phyloP scores from a whole-genome alignment of 805 yeast genomes.

The Peterozyma xylosa region DNA sequence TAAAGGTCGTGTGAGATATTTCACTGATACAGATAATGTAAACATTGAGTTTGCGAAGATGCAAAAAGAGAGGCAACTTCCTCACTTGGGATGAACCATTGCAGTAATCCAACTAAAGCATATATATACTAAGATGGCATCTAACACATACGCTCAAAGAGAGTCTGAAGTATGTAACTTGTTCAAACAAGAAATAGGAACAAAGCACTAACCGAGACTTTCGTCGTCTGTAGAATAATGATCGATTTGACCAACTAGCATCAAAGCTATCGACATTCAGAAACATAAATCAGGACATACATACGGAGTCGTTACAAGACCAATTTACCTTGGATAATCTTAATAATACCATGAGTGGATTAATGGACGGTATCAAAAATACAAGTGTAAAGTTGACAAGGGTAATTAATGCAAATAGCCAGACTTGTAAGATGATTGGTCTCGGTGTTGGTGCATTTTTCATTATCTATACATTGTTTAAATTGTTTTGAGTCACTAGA shows the following conservation, averaged over 20 bases:
- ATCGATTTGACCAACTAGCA: slow-evolving; percentile 54
- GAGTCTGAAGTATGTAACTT: slow-evolving; percentile 12
- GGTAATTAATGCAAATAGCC: slow-evolving; percentile 51
- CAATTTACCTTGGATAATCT: slow-evolving; percentile 30
- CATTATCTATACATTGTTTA: slow-evolving; percentile 47
- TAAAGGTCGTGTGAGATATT: no score
- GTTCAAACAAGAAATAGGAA: slow-evolving; percentile 7
- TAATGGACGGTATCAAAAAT: slow-evolving; percentile 40
- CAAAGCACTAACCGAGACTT: slow-evolving; percentile 20
- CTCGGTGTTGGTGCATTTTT: slow-evolving; percentile 47
- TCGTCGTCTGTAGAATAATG: slow-evolving; percentile 52
- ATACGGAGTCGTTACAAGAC: slow-evolving; percentile 54
- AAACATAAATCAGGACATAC: slow-evolving; percentile 60
- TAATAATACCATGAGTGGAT: slow-evolving; percentile 41
- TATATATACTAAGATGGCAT: slow-evolving; percentile 14
- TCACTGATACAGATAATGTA: no score
- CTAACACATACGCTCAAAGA: slow-evolving; percentile 20
- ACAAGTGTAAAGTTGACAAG: slow-evolving; percentile 47
- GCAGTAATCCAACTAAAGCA: no score
- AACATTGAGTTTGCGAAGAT: no score
- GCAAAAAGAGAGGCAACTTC: no score
- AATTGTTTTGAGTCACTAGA: slow-evolving; percentile 27
- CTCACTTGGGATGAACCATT: no score
- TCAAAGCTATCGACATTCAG: slow-evolving; percentile 58
- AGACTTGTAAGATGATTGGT: slow-evolving; percentile 52